Conservation (phyloP, 371 early-diverging fungal genomes). For the Mucor circinelloides region DNA sequence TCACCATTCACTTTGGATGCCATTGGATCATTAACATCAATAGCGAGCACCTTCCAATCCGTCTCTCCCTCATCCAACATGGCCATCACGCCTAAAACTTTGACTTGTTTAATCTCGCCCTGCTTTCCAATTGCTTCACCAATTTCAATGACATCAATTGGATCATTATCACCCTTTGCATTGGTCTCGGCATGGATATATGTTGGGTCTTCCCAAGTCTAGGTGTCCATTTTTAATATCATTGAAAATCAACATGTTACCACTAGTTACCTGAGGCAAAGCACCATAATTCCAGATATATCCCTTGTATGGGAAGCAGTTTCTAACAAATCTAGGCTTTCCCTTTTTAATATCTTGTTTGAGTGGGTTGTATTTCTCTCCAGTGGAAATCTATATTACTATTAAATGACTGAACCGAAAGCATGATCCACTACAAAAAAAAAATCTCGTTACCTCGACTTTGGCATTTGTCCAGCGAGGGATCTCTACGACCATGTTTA, state of each 20-base stretch:
- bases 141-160: slow-evolving; percentile 98
- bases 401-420: not conserved
- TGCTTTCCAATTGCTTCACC: slow-evolving; percentile 86
- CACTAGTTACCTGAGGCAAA: slow-evolving; percentile 78
- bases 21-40: slow-evolving; percentile 94
- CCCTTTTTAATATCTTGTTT: slow-evolving; percentile 99
- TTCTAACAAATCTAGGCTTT: slow-evolving; percentile 97
- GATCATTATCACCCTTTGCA: slow-evolving; percentile 97
- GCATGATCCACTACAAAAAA: not conserved
- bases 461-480: slow-evolving; percentile 99
- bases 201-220: slow-evolving; percentile 99
- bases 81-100: slow-evolving; percentile 97
- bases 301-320: slow-evolving; percentile 99
- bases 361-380: slow-evolving; percentile 82
- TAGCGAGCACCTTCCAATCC: slow-evolving; percentile 99
- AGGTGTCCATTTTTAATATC: not conserved
- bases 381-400: not conserved
- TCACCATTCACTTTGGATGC: slow-evolving; percentile 87
- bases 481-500: slow-evolving; percentile 99
- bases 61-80: slow-evolving; percentile 99
- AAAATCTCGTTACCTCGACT: slow-evolving; percentile 78
- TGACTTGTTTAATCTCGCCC: slow-evolving; percentile 99
- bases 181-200: slow-evolving; percentile 85
- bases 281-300: slow-evolving; percentile 99
- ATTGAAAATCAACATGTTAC: not conserved